Conservation (phyloP, 2,329 filamentous ascomycete species). For the Alternaria gaisen region DNA sequence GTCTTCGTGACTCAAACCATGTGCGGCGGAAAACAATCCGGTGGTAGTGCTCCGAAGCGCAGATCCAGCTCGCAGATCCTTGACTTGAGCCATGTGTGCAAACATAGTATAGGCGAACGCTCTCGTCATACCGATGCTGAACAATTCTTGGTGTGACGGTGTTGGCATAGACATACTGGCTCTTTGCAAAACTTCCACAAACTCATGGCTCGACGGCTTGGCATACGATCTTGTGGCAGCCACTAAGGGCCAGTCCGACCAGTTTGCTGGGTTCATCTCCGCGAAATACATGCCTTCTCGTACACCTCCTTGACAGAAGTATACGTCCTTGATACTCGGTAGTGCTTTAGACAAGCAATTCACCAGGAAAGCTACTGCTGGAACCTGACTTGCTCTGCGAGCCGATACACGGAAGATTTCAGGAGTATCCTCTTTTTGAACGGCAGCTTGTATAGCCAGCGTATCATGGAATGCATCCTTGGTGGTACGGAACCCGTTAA, state of each 20-base stretch:
- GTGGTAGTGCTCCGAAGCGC: slow-evolving; percentile 77
- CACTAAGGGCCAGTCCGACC: slow-evolving; percentile 72
- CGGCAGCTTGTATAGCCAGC: slow-evolving; percentile 54
- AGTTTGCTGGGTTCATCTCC: slow-evolving; percentile 66
- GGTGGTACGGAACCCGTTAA: slow-evolving; percentile 78
- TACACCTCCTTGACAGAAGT: slow-evolving; percentile 89
- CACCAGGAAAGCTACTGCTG: slow-evolving; percentile 83
- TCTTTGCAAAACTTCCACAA: slow-evolving; percentile 62
- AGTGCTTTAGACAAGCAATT: slow-evolving; percentile 75
- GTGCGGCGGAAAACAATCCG: slow-evolving; percentile 71
- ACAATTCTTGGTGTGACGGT: slow-evolving; percentile 38
- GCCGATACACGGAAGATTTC: slow-evolving; percentile 77
- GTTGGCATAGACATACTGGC: slow-evolving; percentile 48
- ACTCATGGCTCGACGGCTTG: slow-evolving; percentile 55
- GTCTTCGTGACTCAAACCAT: slow-evolving; percentile 77
- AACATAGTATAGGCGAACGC: slow-evolving; percentile 69
- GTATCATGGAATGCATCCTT: slow-evolving; percentile 69
- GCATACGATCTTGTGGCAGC: slow-evolving; percentile 66
- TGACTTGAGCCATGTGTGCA: slow-evolving; percentile 54
- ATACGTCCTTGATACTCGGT: slow-evolving; percentile 73
- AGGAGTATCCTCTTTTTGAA: slow-evolving; percentile 49
- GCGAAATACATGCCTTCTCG: slow-evolving; percentile 83
- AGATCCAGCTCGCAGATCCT: slow-evolving; percentile 64
- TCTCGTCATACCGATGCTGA: slow-evolving; percentile 60
- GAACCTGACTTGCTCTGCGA: slow-evolving; percentile 80